A percentile compares a stretch with the other conserved stretches of the same genome.
phyloP scores from a whole-genome alignment of 352 stramenopile genomes.

The Hyaloperonospora arabidopsidis region DNA sequence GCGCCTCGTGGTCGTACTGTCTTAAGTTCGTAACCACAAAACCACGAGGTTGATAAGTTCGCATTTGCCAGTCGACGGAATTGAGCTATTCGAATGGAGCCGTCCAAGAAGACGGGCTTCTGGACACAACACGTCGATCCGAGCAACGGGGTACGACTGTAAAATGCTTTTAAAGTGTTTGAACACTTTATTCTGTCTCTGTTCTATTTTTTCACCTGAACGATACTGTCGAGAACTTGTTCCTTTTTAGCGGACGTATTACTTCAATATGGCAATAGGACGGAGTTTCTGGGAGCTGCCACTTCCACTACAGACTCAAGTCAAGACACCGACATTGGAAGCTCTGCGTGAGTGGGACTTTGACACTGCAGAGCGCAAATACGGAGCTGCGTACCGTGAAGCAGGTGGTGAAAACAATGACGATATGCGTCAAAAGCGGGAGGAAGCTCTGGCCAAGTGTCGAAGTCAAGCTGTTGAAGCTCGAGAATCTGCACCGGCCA shows the following conservation, averaged over 20 bases:
- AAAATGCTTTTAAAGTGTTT: neutral
- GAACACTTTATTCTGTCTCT: neutral
- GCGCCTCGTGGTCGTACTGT: no score
- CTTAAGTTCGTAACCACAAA: no score
- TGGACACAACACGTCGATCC: constrained; percentile 70
- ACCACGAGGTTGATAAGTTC: no score
- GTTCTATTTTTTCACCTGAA: neutral
- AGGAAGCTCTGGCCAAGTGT: constrained; percentile 39
- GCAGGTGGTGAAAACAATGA: constrained; percentile 19
- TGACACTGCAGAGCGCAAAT: constrained; percentile 28
- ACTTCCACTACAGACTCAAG: constrained; percentile 36
- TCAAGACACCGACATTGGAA: constrained; percentile 42
- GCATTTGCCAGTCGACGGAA: no score
- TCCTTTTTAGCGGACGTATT: constrained; percentile 55
- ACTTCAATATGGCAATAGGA: constrained; percentile 70
- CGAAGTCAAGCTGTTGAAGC: constrained; percentile 9
- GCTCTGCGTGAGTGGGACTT: constrained; percentile 43
- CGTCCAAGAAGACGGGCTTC: constrained; percentile 47
- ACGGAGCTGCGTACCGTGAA: constrained; percentile 19
- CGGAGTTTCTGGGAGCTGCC: constrained; percentile 73
- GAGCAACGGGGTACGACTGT: constrained; percentile 36
- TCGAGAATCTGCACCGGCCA: constrained; percentile 5
- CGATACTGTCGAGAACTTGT: neutral
- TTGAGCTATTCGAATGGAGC: constrained; percentile 20
- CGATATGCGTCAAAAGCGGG: constrained; percentile 31